Evolutionary conservation across 768 basidiomycete species (phyloP).

Genomic region (Omphalotus guepiniiformis): DNA sequence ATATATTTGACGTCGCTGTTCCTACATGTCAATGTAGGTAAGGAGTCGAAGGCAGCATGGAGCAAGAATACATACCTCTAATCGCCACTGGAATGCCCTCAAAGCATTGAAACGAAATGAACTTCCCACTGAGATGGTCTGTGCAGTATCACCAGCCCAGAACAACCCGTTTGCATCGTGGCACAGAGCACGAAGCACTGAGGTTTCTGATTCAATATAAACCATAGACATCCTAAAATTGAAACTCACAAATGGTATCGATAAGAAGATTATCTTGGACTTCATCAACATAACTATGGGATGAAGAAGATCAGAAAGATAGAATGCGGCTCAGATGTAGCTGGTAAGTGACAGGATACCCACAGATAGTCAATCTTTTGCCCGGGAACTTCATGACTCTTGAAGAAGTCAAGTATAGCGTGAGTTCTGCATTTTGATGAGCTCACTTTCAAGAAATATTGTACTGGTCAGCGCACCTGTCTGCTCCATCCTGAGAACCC

Average conservation of each 20-base stretch:
- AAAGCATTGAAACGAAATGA: conserved; percentile 70
- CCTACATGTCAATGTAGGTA: no score
- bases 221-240: not conserved
- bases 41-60: not conserved
- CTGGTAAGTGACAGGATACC: conserved; percentile 13
- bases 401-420: conserved; percentile 35
- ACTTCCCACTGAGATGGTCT: conserved; percentile 71
- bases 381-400: conserved; percentile 29
- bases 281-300: conserved; percentile 66
- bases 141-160: conserved; percentile 80
- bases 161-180: conserved; percentile 63
- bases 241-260: conserved; percentile 49
- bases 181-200: conserved; percentile 63
- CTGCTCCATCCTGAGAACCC: conserved; percentile 52
- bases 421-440: conserved; percentile 45
- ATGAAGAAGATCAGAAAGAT: not conserved
- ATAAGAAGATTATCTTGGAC: conserved; percentile 69
- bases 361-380: conserved; percentile 53
- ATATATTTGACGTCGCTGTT: no score
- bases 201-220: not conserved
- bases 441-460: not conserved
- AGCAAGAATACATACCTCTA: conserved; percentile 42
- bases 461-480: conserved; percentile 41
- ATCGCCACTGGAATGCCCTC: conserved; percentile 59
- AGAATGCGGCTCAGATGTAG: not conserved